Evolutionary conservation across 495 filamentous ascomycete species (phyloP).

Genomic region (Aspergillus campestris): DNA sequence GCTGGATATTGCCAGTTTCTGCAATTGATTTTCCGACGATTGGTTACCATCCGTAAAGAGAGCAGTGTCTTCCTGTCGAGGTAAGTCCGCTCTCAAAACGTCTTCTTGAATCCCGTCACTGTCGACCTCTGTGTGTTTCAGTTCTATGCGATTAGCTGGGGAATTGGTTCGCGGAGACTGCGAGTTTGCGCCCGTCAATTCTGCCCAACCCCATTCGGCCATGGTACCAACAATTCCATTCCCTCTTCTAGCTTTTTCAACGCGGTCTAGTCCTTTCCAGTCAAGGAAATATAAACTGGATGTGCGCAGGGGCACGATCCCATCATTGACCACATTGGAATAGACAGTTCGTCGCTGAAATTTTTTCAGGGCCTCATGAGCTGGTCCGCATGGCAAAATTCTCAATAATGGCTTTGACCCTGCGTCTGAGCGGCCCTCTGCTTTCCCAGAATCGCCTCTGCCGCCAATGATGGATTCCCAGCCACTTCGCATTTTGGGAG

Average conservation of each 20-base stretch:
- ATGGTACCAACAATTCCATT: constrained; percentile 87
- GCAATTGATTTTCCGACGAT: constrained; percentile 3
- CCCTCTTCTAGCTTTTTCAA: constrained; percentile 89
- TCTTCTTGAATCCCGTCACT: constrained; percentile 11
- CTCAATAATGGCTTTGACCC: constrained; percentile 83
- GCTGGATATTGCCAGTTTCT: constrained; percentile 1
- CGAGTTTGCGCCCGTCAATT: constrained; percentile 76
- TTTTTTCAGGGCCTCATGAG: constrained; percentile 74
- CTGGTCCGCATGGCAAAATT: constrained; percentile 87
- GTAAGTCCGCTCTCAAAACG: neutral
- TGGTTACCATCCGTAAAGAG: constrained; percentile 9
- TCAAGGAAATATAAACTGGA: constrained; percentile 96
- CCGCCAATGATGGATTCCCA: constrained; percentile 83
- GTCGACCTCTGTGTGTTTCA: constrained; percentile 23
- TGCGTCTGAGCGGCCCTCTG: constrained; percentile 58
- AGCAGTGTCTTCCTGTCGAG: neutral
- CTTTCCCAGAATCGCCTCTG: constrained; percentile 56
- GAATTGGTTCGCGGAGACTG: constrained; percentile 36
- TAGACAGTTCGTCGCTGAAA: constrained; percentile 91
- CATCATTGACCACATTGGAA: constrained; percentile 97
- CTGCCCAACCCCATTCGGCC: constrained; percentile 89
- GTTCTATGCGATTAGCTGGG: constrained; percentile 16
- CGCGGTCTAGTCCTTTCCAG: constrained; percentile 86
- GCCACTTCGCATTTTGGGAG: constrained; percentile 74
- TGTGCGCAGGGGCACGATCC: constrained; percentile 89